A percentile compares a stretch with the other conserved stretches of the same genome.
Conservation (phyloP, 73 alveolate species). For the Diophrys sp. region DNA sequence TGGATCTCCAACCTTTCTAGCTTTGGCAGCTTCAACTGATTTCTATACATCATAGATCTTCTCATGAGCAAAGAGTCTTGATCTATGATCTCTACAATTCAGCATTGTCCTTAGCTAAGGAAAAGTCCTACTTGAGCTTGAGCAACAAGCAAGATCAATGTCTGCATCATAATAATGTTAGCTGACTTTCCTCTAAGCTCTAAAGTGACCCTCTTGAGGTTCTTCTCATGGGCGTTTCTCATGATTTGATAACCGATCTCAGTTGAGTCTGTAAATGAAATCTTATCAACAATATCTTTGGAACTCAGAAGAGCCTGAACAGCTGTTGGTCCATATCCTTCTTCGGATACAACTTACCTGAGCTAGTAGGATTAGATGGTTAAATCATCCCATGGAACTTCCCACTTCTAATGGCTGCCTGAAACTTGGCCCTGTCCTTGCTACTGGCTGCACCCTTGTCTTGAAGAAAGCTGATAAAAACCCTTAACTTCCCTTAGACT, state of each 20-base stretch:
- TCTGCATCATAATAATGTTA: slow-evolving; percentile 79
- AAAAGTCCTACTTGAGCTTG: slow-evolving; percentile 74
- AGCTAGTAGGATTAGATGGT: slow-evolving; percentile 74
- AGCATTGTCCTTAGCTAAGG: slow-evolving; percentile 79
- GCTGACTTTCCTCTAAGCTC: slow-evolving; percentile 94
- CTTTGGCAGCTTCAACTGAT: slow-evolving; percentile 50
- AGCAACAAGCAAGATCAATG: slow-evolving; percentile 77
- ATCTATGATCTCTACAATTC: slow-evolving; percentile 83
- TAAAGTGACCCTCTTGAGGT: slow-evolving; percentile 77
- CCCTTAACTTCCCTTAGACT: slow-evolving; percentile 83
- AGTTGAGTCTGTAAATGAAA: slow-evolving; percentile 92
- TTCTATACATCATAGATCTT: slow-evolving; percentile 77
- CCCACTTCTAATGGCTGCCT: slow-evolving; percentile 68
- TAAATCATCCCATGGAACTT: slow-evolving; percentile 79
- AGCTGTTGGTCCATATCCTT: slow-evolving; percentile 75
- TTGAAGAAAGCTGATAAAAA: slow-evolving; percentile 71
- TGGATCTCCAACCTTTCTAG: slow-evolving; percentile 79
- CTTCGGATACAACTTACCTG: too few relatives aligned
- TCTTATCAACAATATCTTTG: slow-evolving; percentile 64
- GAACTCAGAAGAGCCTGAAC: slow-evolving; percentile 68
- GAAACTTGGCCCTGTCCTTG: slow-evolving; percentile 73
- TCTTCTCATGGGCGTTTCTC: slow-evolving; percentile 63
- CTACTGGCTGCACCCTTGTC: slow-evolving; percentile 87
- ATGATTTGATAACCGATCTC: slow-evolving; percentile 82
- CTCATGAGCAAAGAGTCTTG: slow-evolving; percentile 88